A percentile compares a stretch with the other conserved stretches of the same genome.
Evolutionary conservation across 2,329 filamentous ascomycete species (phyloP).

Genomic region (Talaromyces amestolkiae): DNA sequence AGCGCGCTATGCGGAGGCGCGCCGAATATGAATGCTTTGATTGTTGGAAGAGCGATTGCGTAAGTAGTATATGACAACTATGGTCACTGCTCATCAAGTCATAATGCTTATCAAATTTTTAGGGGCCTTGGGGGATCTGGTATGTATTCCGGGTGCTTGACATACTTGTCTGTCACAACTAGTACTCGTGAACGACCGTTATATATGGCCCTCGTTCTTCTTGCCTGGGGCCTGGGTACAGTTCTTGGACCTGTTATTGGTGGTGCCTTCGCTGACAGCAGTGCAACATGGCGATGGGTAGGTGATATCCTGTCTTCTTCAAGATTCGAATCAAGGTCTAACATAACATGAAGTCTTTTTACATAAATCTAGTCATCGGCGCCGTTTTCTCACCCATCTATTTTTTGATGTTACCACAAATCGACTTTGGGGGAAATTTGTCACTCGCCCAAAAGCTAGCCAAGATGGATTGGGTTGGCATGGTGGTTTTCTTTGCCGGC

Average conservation of each 20-base stretch:
- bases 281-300: conserved; percentile 29
- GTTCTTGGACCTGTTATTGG: conserved; percentile 41
- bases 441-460: background rate
- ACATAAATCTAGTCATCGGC: background rate
- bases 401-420: background rate
- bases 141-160: background rate
- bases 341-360: background rate
- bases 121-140: background rate
- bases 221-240: conserved; percentile 35
- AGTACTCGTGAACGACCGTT: background rate
- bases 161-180: background rate
- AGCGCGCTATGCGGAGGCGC: background rate
- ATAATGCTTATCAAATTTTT: background rate
- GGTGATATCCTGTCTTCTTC: background rate
- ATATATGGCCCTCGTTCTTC: background rate
- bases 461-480: background rate
- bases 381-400: background rate
- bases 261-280: conserved; percentile 33
- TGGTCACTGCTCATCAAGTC: background rate
- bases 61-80: background rate
- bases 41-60: background rate
- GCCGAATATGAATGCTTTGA: background rate
- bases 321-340: background rate
- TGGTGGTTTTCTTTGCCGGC: background rate
- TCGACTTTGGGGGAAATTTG: background rate